These are phyloP conservation scores for Gossypium stocksii DNA, from an alignment of 345 rosid genomes.

Conservation along the genomic window DNA sequence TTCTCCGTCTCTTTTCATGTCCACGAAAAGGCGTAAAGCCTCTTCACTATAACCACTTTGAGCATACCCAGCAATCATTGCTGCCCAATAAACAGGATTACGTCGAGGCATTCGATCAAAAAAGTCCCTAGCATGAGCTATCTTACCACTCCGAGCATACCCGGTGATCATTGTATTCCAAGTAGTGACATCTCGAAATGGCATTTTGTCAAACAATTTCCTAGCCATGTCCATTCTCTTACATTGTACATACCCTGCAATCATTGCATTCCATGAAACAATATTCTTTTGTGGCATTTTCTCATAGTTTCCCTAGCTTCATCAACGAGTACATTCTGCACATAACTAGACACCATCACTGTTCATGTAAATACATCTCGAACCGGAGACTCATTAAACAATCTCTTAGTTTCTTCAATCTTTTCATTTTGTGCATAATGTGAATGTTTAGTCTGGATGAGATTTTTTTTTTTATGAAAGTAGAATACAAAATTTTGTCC, in stretches of 20 bases:
- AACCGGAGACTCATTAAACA: slow-evolving; percentile 48
- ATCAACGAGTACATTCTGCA: slow-evolving; percentile 49
- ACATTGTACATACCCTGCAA: slow-evolving; percentile 60
- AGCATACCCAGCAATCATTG: slow-evolving; percentile 66
- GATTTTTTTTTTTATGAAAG: no score
- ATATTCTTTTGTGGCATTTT: slow-evolving; percentile 51
- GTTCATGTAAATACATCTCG: slow-evolving; percentile 71
- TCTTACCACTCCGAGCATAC: slow-evolving; percentile 46
- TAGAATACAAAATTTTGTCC: no score
- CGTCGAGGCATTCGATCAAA: slow-evolving; percentile 54
- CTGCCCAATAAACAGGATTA: slow-evolving; percentile 67
- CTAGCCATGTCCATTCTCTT: slow-evolving; percentile 51
- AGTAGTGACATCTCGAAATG: slow-evolving; percentile 40
- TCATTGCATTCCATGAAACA: slow-evolving; percentile 71
- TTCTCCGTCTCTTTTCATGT: slow-evolving; percentile 65
- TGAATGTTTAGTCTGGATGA: no score
- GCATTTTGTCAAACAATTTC: slow-evolving; percentile 58
- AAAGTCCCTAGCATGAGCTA: slow-evolving; percentile 38
- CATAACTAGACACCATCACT: slow-evolving; percentile 56
- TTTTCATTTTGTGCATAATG: slow-evolving; percentile 42
- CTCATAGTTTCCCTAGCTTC: slow-evolving; percentile 49
- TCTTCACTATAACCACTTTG: slow-evolving; percentile 50
- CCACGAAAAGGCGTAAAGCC: slow-evolving; percentile 44
- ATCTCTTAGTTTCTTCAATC: slow-evolving; percentile 41
- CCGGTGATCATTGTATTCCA: slow-evolving; percentile 78